phyloP scores from a whole-genome alignment of 2,329 filamentous ascomycete species.

The Aspergillus udagawae region DNA sequence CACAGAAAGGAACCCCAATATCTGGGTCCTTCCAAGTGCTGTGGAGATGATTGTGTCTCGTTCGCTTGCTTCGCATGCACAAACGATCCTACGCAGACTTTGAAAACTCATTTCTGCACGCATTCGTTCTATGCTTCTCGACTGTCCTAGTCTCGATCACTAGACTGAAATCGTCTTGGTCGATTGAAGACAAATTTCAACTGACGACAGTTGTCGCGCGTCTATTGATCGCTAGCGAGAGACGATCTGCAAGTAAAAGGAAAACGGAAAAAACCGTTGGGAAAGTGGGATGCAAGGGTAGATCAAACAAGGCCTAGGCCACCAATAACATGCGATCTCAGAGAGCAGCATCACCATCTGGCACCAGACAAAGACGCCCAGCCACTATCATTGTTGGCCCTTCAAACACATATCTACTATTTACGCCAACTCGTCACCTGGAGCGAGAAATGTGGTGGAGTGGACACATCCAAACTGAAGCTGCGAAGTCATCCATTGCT shows the following conservation, averaged over 20 bases:
- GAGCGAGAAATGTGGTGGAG: not conserved
- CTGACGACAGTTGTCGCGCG: not conserved
- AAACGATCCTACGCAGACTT: not conserved
- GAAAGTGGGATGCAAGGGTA: not conserved
- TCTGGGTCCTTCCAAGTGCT: not conserved
- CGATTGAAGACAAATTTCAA: not conserved
- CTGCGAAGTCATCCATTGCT: not conserved
- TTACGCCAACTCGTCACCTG: not conserved
- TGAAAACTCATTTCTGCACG: not conserved
- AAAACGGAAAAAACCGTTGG: not conserved
- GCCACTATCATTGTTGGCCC: slow-evolving; percentile 4
- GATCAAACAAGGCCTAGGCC: not conserved
- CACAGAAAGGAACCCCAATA: no score
- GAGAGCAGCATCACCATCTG: slow-evolving; percentile 11
- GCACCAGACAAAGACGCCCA: slow-evolving; percentile 19
- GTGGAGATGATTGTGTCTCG: no score
- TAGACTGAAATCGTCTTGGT: not conserved
- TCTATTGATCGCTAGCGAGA: not conserved
- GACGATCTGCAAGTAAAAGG: not conserved
- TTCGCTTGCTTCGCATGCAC: no score
- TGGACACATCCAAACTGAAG: not conserved
- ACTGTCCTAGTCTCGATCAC: not conserved
- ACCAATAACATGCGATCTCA: not conserved
- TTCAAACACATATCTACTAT: not conserved
- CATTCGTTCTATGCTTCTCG: not conserved